Conservation (phyloP, 1,284 basidiomycete genomes). For the Somion occarium region DNA sequence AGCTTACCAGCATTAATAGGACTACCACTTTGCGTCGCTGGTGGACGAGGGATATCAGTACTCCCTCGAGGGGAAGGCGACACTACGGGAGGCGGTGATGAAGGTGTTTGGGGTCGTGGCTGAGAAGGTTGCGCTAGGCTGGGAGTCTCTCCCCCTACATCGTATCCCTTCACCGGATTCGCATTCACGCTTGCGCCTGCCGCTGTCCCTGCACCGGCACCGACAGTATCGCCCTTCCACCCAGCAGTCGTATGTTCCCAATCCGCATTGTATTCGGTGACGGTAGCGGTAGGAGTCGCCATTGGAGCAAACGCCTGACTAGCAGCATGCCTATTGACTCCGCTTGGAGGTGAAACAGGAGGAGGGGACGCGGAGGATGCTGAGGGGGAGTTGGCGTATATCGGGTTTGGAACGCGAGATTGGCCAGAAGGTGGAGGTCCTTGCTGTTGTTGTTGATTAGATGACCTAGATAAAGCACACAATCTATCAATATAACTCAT, state of each 20-base stretch:
- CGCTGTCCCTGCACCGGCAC: background rate
- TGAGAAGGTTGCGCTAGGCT: background rate
- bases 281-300: background rate
- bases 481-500: background rate
- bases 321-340: constrained; percentile 12
- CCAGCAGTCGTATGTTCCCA: constrained; percentile 9
- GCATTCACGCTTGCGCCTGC: background rate
- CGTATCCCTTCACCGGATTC: constrained; percentile 13
- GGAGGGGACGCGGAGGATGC: constrained; percentile 8
- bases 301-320: constrained; percentile 9
- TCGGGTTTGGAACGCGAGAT: background rate
- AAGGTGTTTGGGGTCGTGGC: background rate
- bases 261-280: background rate
- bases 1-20: constrained; percentile 29
- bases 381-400: background rate
- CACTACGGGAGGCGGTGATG: constrained; percentile 5
- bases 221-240: constrained; percentile 2
- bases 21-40: constrained; percentile 23
- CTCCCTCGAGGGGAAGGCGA: constrained; percentile 19
- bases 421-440: background rate
- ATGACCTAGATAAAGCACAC: background rate
- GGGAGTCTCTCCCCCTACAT: constrained; percentile 9
- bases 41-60: constrained; percentile 22
- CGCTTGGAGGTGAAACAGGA: background rate
- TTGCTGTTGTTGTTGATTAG: background rate